Evolutionary conservation across 176 grass and related monocot genomes (phyloP).

Genomic region (Tuctoria greenei): DNA sequence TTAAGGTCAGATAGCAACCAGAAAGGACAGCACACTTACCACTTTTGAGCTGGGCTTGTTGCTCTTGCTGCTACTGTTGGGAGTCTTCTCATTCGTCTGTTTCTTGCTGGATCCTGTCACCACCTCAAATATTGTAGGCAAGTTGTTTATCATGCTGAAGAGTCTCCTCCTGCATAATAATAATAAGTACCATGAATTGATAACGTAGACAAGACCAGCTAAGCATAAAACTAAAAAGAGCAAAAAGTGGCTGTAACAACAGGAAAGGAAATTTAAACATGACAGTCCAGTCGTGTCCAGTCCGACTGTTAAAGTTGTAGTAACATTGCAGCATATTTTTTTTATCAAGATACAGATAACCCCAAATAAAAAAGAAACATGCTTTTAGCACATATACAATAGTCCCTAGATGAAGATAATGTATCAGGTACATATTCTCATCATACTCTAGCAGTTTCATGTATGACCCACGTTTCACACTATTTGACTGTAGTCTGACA

Average conservation of each 20-base stretch:
- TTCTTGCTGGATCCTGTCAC: constrained; percentile 79
- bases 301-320: neutral
- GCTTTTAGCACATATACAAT: neutral
- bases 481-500: neutral
- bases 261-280: neutral
- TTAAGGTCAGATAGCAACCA: neutral
- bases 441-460: neutral
- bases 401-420: neutral
- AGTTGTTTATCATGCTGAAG: constrained; percentile 92
- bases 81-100: constrained; percentile 80
- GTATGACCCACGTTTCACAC: neutral
- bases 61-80: constrained; percentile 84
- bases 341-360: constrained; percentile 7
- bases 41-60: constrained; percentile 76
- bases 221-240: neutral
- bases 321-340: neutral
- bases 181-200: neutral
- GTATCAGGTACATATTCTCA: neutral
- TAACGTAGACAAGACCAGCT: neutral
- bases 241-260: neutral
- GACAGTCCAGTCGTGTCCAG: neutral
- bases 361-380: neutral
- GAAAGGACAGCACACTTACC: constrained; percentile 32
- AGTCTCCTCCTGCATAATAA: constrained; percentile 69
- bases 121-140: constrained; percentile 92